Base-by-base conservation (phyloP, 2,329 filamentous ascomycete genomes). In the Nemania sp. region DNA sequence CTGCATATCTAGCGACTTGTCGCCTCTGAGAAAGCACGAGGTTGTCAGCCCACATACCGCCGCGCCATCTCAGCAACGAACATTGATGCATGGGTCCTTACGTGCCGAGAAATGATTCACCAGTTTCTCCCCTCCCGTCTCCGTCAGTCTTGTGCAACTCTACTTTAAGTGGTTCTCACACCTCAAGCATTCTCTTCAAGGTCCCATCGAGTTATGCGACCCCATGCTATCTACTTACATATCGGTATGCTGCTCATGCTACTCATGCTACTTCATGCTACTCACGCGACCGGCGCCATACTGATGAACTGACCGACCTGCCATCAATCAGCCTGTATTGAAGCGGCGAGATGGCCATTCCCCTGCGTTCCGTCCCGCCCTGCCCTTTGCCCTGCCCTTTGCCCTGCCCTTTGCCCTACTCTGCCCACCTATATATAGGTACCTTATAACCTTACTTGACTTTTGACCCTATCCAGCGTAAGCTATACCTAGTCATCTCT, bases 131-230 rank as follows among this genome's bases (percentile, higher is more conserved):
- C 45, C n/a, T n/a, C n/a, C n/a, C n/a, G n/a, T n/a, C n/a, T n/a
- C n/a, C n/a, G n/a, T n/a, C n/a, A n/a, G n/a, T 57, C 54, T 48
- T 64, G 64, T 65, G 54, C 59, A 56, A 64, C 62, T 60, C 42
- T 56, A 60, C 40, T 55, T 60, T 54, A 34, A 50, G 53, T 59
- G 52, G 45, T 47, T 34, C 47, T 48, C 59, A 37, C 51, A 34
- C 43, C 47, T 51, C 34, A 46, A 57, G 40, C 25, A 39, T 52
- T 53, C 35, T 40, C 50, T 39, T 58, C 54, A 54, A 57, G 49
- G 62, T 66, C 49, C 40, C 62, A 64, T 64, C 52, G 54, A 54
- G 57, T 50, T 43, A 63, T 64, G 58, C 58, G 46, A 58, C 56
- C 50, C 50, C 52, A 54, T 40, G 52, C 52, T 32, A 50, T 51